Evolutionary conservation across 257 asterid species (phyloP).

Genomic region (Capsicum pubescens): DNA sequence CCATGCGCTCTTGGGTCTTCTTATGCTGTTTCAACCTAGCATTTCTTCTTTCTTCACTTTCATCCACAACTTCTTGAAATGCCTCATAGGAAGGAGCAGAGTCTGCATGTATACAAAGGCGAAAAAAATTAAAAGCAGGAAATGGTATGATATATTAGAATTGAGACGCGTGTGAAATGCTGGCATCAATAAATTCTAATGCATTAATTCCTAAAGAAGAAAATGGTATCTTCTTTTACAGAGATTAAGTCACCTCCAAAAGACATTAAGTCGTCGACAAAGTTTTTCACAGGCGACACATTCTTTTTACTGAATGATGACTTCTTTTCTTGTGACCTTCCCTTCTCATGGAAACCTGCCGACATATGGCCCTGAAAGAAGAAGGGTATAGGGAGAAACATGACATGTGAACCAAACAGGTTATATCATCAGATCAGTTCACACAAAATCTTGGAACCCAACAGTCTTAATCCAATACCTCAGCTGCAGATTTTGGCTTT

Average conservation of each 20-base stretch:
- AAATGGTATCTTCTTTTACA: conserved; percentile 17
- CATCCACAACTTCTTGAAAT: conserved; percentile 78
- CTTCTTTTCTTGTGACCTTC: conserved; percentile 49
- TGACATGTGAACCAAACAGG: conserved; percentile 12
- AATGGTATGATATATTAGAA: neutral
- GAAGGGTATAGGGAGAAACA: conserved; percentile 20
- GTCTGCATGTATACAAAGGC: conserved; percentile 51
- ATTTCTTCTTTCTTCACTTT: conserved; percentile 77
- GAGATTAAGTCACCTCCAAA: conserved; percentile 65
- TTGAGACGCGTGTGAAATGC: neutral
- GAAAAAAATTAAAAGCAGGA: conserved; percentile 13
- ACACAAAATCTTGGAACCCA: conserved; percentile 16
- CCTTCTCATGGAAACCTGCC: conserved; percentile 52
- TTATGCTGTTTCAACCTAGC: conserved; percentile 70
- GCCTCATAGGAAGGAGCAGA: conserved; percentile 62
- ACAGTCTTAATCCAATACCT: conserved; percentile 52
- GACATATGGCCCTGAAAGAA: conserved; percentile 59
- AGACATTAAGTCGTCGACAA: conserved; percentile 52
- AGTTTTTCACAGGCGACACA: conserved; percentile 38
- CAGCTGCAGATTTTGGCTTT: conserved; percentile 45
- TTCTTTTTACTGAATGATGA: conserved; percentile 45
- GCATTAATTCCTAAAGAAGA: neutral
- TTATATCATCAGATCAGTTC: conserved; percentile 26
- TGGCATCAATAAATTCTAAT: neutral
- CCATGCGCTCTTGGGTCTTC: conserved; percentile 82